Evolutionary conservation across 148 eudicot species (phyloP).

Genomic region (Rhododendron ovatum): DNA sequence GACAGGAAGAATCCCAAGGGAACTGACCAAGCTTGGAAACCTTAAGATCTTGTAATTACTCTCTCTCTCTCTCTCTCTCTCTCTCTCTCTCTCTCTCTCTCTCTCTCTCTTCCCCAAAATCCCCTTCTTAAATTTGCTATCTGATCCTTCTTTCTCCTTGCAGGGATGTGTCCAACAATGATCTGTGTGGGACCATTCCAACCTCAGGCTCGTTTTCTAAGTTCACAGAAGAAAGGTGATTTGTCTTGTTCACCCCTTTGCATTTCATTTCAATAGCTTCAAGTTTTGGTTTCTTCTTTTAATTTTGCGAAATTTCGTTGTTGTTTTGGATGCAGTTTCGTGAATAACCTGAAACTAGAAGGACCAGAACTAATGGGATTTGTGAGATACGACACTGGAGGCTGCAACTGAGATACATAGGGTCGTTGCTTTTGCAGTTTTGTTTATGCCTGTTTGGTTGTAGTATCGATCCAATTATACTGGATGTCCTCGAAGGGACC

Average conservation of each 20-base stretch:
- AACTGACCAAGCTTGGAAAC: slow-evolving; percentile 55
- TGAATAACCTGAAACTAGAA: slow-evolving; percentile 62
- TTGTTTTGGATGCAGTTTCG: slow-evolving; percentile 39
- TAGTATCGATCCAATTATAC: background rate
- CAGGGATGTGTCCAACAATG: slow-evolving; percentile 71
- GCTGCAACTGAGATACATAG: slow-evolving; percentile 35
- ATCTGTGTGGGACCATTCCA: slow-evolving; percentile 75
- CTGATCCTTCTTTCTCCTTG: background rate
- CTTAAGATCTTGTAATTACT: slow-evolving; percentile 48
- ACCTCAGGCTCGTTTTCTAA: slow-evolving; percentile 65
- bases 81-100: no score
- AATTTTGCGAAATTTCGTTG: background rate
- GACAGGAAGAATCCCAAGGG: slow-evolving; percentile 67
- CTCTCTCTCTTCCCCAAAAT: background rate
- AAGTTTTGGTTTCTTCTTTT: background rate
- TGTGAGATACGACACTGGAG: slow-evolving; percentile 52
- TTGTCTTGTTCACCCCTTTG: background rate
- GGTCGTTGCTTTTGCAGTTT: background rate
- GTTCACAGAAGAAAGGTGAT: slow-evolving; percentile 70
- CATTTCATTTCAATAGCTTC: background rate
- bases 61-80: no score
- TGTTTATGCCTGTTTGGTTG: background rate
- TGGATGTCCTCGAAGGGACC: background rate
- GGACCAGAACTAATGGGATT: slow-evolving; percentile 81
- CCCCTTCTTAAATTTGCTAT: background rate